A percentile compares a stretch with the other conserved stretches of the same genome.
Conservation (phyloP, 805 yeast species). For the Clavispora asparagi region DNA sequence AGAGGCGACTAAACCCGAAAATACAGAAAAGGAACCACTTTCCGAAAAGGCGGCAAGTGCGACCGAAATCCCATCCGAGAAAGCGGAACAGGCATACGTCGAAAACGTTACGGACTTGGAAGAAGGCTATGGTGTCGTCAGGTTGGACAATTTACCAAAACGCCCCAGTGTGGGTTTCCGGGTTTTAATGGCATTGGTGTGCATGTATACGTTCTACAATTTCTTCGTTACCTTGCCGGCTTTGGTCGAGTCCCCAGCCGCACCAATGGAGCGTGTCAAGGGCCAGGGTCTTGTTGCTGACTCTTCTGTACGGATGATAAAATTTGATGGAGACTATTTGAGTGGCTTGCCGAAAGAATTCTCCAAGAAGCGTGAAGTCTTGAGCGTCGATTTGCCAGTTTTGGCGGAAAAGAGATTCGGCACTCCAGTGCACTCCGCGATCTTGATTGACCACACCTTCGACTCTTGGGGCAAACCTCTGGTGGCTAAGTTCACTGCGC, state of each 20-base stretch:
- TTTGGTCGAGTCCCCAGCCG: not conserved
- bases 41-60: not conserved
- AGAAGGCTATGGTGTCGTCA: not conserved
- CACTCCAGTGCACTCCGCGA: slow-evolving; percentile 35
- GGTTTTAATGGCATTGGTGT: not conserved
- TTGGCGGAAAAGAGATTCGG: slow-evolving; percentile 17
- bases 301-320: too few species aligned
- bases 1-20: not conserved
- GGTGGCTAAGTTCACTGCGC: slow-evolving; percentile 36
- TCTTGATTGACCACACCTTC: slow-evolving; percentile 44
- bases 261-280: not conserved
- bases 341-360: too few species aligned
- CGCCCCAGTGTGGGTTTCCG: not conserved
- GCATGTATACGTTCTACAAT: not conserved
- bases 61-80: not conserved
- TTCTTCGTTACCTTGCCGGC: too few species aligned
- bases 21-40: not conserved
- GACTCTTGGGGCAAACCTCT: slow-evolving; percentile 62
- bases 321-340: too few species aligned
- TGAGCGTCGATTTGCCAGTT: slow-evolving; percentile 24
- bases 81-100: not conserved
- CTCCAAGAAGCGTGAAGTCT: slow-evolving; percentile 16
- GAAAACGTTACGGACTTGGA: not conserved
- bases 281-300: slow-evolving; percentile 3
- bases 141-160: not conserved